Evolutionary conservation across 768 basidiomycete species (phyloP), one percentile per base, ranked within the genome.

Genomic region (Suillus placidus): DNA sequence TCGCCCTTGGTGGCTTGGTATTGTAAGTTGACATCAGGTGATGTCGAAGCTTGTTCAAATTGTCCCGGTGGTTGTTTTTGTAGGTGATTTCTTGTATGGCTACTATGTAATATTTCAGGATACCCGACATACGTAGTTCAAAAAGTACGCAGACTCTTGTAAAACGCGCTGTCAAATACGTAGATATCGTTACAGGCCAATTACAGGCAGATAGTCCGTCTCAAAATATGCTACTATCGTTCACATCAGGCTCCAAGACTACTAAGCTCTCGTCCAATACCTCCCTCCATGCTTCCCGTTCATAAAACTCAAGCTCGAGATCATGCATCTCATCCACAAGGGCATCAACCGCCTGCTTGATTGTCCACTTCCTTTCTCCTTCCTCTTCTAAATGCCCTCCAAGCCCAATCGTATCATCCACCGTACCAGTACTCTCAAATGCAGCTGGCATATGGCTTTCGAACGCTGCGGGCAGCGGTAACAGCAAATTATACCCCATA

Each of bases 401-500:
- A 18, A 66, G 42, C 52, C 70, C 69, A 30, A 56, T 64, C 18
- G 54, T 64, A 42, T 67, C 66, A 3, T 66, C 62, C 9, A 68
- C 65, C 23, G 18, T 60, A 18, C 26, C 18, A 42, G 40, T 13
- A 30, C 26, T 42, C 6, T 60, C 58, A 32, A 20, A 30, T 43
- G 58, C 26, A 30, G 57, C 26, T 30, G 58, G 26, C 18, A 42
- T 30, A 18, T 30, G 38, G 26, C 58, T 60, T 69, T 69, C 30
- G 66, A 70, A 6, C 35, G 72, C 72, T 30, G 72, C 73, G 10
- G 81, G 81, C 54, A 85, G 67, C 13, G 88, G 87, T 9, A 91
- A 76, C 35, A 90, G 74, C 5, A 78, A 73, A 18, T 83, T 80
- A 73, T 91, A 92, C 2, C 90, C 90, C 82, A 91, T 82, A 61